A percentile compares a stretch with the other conserved stretches of the same genome.
These are phyloP conservation scores for Neurospora pannonica DNA, from an alignment of 495 filamentous ascomycete species.

Conservation along the genomic window DNA sequence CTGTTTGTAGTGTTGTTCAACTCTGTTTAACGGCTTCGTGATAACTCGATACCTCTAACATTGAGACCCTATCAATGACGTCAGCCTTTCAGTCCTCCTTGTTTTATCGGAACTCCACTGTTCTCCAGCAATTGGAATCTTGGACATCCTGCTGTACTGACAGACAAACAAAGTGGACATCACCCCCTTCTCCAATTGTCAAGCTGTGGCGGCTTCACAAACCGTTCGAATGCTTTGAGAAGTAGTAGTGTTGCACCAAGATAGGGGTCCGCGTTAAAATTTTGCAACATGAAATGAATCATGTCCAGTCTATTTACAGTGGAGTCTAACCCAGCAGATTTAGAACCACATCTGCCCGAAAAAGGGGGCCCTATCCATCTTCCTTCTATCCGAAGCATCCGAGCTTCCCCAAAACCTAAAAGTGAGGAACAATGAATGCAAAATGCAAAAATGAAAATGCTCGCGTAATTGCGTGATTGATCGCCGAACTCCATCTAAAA, in stretches of 20 bases:
- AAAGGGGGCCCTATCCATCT: background rate
- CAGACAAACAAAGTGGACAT: background rate
- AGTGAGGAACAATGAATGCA: background rate
- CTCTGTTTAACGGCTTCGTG: background rate
- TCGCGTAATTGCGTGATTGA: background rate
- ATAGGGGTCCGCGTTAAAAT: background rate
- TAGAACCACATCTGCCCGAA: background rate
- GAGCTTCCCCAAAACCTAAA: background rate
- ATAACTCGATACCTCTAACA: background rate
- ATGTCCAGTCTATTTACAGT: background rate
- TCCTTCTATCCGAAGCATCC: background rate
- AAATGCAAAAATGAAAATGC: background rate
- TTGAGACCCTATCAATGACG: background rate
- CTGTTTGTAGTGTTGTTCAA: too few relatives aligned
- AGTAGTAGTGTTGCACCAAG: background rate
- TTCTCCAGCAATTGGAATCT: background rate
- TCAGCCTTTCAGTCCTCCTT: background rate
- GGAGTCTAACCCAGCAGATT: background rate
- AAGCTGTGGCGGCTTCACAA: background rate
- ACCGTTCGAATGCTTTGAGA: background rate
- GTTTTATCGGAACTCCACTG: background rate
- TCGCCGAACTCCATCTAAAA: background rate
- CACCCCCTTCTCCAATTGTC: background rate
- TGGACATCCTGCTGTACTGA: background rate
- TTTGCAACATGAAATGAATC: background rate